Conservation (phyloP, 257 asterid species). For the Henckelia pumila region DNA sequence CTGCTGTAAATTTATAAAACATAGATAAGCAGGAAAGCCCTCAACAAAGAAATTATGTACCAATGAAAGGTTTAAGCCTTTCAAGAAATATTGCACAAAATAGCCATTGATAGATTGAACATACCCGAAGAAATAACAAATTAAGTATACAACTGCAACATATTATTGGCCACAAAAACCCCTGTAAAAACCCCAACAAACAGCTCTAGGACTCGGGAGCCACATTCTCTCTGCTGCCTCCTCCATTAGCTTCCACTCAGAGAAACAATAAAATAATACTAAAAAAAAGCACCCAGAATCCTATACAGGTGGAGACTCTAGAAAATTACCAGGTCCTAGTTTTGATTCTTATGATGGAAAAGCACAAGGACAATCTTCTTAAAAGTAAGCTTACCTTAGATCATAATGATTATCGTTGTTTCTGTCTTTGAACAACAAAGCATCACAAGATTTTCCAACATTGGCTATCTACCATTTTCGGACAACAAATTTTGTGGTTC, state of each 20-base stretch:
- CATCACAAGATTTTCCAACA: neutral
- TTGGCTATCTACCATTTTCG: neutral
- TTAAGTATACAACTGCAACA: neutral
- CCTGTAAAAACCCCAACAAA: neutral
- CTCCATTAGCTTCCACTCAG: neutral
- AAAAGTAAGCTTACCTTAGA: conserved; percentile 16
- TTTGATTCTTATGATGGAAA: conserved; percentile 12
- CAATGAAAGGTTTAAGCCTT: neutral
- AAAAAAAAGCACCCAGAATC: neutral
- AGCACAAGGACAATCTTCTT: conserved; percentile 21
- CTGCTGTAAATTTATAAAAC: neutral
- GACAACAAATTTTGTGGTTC: neutral
- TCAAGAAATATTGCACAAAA: neutral
- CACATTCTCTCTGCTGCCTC: neutral
- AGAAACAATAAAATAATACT: too few species aligned
- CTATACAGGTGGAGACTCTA: neutral
- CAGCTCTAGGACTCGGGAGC: neutral
- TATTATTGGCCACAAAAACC: neutral
- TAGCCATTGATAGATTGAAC: conserved; percentile 13
- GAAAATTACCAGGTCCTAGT: neutral
- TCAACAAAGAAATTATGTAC: neutral
- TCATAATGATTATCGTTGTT: conserved; percentile 31
- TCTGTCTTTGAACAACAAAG: conserved; percentile 18
- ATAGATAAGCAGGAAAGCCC: neutral
- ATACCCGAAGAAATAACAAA: conserved; percentile 23